These are phyloP conservation scores for Xylaria castorea DNA, from an alignment of 495 filamentous ascomycete genomes.

Conservation along the genomic window DNA sequence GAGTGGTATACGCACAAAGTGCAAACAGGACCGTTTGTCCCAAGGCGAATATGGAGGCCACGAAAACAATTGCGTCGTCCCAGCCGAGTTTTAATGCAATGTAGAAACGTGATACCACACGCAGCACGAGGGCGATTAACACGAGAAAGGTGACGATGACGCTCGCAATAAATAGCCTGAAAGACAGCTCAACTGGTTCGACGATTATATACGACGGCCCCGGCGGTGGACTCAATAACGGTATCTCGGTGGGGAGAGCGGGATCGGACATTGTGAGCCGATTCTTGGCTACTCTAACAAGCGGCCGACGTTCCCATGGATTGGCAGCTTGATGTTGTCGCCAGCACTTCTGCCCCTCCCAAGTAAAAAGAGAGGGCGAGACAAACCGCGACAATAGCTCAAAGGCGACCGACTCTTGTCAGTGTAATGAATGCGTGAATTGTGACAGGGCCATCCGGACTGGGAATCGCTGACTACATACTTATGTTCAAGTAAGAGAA, in stretches of 20 bases:
- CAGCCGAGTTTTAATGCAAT: constrained; percentile 22
- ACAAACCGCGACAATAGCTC: background rate
- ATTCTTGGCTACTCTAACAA: constrained; percentile 4
- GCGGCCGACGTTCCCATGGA: constrained; percentile 15
- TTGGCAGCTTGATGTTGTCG: background rate
- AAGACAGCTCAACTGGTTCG: constrained; percentile 18
- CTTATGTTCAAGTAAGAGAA: background rate
- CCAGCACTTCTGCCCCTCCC: constrained; percentile 5
- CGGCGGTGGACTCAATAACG: constrained; percentile 19
- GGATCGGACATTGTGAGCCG: constrained; percentile 12
- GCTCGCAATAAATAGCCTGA: constrained; percentile 23
- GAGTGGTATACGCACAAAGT: constrained; percentile 19
- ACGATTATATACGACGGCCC: constrained; percentile 24
- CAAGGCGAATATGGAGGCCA: constrained; percentile 15
- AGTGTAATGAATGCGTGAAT: constrained; percentile 15
- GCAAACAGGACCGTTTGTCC: constrained; percentile 25
- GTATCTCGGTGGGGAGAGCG: constrained; percentile 21
- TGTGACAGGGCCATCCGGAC: background rate
- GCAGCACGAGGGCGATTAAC: constrained; percentile 6
- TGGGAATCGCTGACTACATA: constrained; percentile 23
- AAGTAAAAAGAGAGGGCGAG: background rate
- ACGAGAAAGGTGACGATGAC: constrained; percentile 20
- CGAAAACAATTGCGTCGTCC: constrained; percentile 23
- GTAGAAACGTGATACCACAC: constrained; percentile 17
- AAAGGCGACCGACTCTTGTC: background rate